Evolutionary conservation across 2,329 filamentous ascomycete genomes (phyloP).

Genomic region (Aspergillus ustus): DNA sequence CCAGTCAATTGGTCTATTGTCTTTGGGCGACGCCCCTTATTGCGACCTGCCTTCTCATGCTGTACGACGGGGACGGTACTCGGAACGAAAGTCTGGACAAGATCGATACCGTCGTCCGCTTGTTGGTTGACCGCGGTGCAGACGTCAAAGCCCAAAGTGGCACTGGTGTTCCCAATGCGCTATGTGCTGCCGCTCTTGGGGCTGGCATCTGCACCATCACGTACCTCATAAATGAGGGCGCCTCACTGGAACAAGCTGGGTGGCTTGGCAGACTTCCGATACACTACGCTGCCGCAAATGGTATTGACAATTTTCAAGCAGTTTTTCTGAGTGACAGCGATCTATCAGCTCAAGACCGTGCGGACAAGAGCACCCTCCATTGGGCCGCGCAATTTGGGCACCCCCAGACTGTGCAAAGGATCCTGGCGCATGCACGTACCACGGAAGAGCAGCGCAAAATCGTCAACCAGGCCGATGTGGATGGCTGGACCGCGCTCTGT

Average conservation of each 20-base stretch:
- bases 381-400: slow-evolving; percentile 4
- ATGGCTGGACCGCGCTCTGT: slow-evolving; percentile 4
- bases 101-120: not conserved
- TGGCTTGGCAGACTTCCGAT: not conserved
- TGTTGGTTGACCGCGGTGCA: not conserved
- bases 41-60: not conserved
- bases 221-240: not conserved
- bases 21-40: not conserved
- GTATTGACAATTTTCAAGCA: not conserved
- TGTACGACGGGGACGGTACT: not conserved
- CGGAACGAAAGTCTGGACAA: not conserved
- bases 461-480: not conserved
- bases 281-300: slow-evolving; percentile 2
- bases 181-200: not conserved
- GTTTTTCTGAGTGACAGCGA: not conserved
- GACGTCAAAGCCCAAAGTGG: not conserved
- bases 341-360: not conserved
- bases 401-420: not conserved
- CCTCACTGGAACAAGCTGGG: not conserved
- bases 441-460: not conserved
- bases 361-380: not conserved
- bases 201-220: not conserved
- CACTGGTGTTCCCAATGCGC: not conserved
- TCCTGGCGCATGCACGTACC: not conserved
- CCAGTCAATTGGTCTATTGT: not conserved